Evolutionary conservation across 805 yeast species (phyloP), one percentile per base, ranked within the genome.

Genomic region (Candida tibetensis): DNA sequence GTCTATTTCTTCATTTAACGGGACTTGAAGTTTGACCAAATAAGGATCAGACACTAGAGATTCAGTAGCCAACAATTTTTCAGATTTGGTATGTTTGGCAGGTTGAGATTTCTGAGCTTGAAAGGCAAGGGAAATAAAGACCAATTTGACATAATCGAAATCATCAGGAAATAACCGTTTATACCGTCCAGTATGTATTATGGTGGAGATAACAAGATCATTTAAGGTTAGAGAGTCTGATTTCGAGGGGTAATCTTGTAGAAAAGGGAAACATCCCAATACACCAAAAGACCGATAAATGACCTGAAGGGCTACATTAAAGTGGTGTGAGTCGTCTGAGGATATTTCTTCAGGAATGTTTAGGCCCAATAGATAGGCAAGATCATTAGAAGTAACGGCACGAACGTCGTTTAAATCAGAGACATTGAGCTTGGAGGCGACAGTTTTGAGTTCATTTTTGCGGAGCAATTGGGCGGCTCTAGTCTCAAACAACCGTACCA

Each of bases 231-330:
- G 72, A 10, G 36, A 40, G 2, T 17, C 30, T 10, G 71, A 72
- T 1, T 65, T 57, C 5, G 52, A 54, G 4, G 49, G 52, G 21
- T 53, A 45, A 13, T 64, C 65, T 16, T 60, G 55, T 5, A 77
- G 40, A 37, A 77, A 66, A 0, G 86, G 86, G 47, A 72, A 75
- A 18, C 62, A 60, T 1, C 78, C 69, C 19, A 82, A 37, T 4
- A 67, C 65, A 21, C 58, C 55, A 12, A 77, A 53, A 4, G 74
- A 55, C 4, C 62, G 56, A 49, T 68, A 69, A 0, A 81, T 23
- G 1, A 41, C 19, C 23, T 21, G 9, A 8, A 30, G 14, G 8
- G 36, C 32, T 4, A 30, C 8, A 21, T 31, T 9, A 27, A 36
- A 10, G 13, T 23, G 21, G 14, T 34, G 32, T 7, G 15, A n/a